Percentiles rank a stretch among this genome's conserved stretches.
phyloP scores from a whole-genome alignment of 2,329 filamentous ascomycete genomes.

The Alternaria angustiovoidea region DNA sequence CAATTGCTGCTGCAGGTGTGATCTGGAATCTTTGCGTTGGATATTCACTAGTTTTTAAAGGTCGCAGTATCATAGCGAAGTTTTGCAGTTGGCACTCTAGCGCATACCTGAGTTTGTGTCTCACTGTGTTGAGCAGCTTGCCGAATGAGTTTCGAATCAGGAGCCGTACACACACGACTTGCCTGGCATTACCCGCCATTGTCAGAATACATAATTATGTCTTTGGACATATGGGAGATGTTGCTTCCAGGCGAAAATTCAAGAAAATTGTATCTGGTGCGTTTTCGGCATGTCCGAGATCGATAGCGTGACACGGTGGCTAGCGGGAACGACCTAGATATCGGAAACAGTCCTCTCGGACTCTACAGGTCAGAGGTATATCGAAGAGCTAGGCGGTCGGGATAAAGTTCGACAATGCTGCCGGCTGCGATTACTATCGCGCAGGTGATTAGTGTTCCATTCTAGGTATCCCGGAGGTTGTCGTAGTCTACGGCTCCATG shows the following conservation, averaged over 20 bases:
- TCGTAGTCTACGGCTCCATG: neutral
- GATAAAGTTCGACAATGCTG: neutral
- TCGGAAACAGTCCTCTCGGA: neutral
- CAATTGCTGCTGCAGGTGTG: no score
- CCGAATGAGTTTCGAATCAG: neutral
- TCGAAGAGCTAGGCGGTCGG: neutral
- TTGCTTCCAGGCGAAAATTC: neutral
- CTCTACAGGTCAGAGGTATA: neutral
- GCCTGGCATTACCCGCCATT: neutral
- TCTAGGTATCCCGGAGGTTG: neutral
- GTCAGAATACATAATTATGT: neutral
- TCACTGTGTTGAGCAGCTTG: neutral
- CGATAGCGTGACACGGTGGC: neutral
- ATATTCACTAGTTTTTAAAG: no score
- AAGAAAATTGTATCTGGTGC: neutral
- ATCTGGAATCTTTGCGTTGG: no score
- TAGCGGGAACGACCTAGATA: neutral
- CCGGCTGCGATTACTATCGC: neutral
- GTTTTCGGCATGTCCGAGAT: neutral
- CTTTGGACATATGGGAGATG: neutral
- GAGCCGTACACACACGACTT: neutral
- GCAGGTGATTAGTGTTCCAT: neutral
- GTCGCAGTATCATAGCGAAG: no score
- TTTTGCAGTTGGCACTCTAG: neutral
- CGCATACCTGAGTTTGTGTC: neutral